Base-by-base conservation (phyloP, 2,329 filamentous ascomycete genomes). In the Clarireedia paspali region DNA sequence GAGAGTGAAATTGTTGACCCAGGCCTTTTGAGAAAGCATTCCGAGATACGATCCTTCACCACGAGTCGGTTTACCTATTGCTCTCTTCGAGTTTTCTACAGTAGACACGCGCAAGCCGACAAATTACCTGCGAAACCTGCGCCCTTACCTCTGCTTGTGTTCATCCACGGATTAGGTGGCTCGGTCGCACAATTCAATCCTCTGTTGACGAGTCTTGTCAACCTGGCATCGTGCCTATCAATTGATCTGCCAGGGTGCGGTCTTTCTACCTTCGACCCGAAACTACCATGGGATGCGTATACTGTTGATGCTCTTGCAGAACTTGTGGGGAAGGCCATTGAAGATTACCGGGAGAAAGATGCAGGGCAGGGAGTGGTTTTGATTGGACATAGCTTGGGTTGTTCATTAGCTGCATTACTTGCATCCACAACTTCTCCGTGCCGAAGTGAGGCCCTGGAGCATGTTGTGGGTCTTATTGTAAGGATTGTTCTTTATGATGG, bases 181-280 rank as follows among this genome's bases (percentile, higher is more conserved):
- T 95, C 89, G 0, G 80, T 91, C 24, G 87, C 90, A 10, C 94
- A 97, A 67, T 97, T 96, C 68, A 81, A 89, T 55, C 83, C 88
- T 30, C 74, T 97, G 5, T 74, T 97, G 15, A 87, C 83, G 20
- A 94, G 89, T 70, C 77, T 99, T 48, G 82, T 88, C 50, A 90
- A 95, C 67, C 76, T 91, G 49, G 90, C 88, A 12, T 86, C 91
- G 48, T 95, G 91, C 69, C 78, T 95, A 40, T 88, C 90, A 4
- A 84, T 97, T 60, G 94, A 99, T 69, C 77, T 96, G 4, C 92
- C 94, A 1, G 94, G 94, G 40, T 95, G 91, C 65, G 94, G 94
- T 30, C 75, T 85, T 23, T 96, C 92, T 2, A 74, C 79, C 7
- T 95, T 92, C 70, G 75, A 79, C 15, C 86, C 87, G 20, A 82